Percentiles rank a stretch among this genome's conserved stretches.
phyloP scores from a whole-genome alignment of 257 asterid genomes.

The Penstemon barbatus region DNA sequence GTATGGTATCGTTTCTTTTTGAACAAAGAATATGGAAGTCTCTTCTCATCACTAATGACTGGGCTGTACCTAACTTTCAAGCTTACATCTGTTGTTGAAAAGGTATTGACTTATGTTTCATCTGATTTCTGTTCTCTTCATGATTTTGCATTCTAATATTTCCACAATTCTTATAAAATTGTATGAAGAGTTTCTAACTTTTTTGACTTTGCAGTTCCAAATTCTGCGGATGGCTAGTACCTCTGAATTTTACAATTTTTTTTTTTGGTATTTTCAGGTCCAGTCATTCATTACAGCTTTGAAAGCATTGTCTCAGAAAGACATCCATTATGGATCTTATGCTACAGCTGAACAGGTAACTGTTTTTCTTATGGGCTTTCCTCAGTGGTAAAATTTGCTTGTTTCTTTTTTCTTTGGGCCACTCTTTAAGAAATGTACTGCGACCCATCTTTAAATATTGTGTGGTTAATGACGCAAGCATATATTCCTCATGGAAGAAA shows the following conservation, averaged over 20 bases:
- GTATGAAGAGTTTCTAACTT: not conserved
- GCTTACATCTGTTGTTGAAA: conserved; percentile 90
- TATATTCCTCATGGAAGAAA: conserved; percentile 7
- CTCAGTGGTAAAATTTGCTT: conserved; percentile 3
- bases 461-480: not conserved
- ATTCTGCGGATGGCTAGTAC: not conserved
- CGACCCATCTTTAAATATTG: not conserved
- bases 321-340: conserved; percentile 79
- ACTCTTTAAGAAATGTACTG: conserved; percentile 18
- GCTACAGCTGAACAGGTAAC: conserved; percentile 85
- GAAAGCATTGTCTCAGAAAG: conserved; percentile 69
- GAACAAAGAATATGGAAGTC: conserved; percentile 93
- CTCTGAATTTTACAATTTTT: not conserved
- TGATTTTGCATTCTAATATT: conserved; percentile 16
- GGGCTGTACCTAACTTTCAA: conserved; percentile 88
- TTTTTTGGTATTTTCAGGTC: conserved; percentile 47
- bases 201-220: not conserved
- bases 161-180: conserved; percentile 11
- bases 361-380: conserved; percentile 1
- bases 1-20: conserved; percentile 94
- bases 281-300: conserved; percentile 65
- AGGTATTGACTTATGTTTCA: conserved; percentile 45
- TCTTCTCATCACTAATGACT: conserved; percentile 82
- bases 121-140: conserved; percentile 8
- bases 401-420: conserved; percentile 2